Base-by-base conservation (phyloP, 108 stramenopile genomes). In the Nitzschia putrida region DNA sequence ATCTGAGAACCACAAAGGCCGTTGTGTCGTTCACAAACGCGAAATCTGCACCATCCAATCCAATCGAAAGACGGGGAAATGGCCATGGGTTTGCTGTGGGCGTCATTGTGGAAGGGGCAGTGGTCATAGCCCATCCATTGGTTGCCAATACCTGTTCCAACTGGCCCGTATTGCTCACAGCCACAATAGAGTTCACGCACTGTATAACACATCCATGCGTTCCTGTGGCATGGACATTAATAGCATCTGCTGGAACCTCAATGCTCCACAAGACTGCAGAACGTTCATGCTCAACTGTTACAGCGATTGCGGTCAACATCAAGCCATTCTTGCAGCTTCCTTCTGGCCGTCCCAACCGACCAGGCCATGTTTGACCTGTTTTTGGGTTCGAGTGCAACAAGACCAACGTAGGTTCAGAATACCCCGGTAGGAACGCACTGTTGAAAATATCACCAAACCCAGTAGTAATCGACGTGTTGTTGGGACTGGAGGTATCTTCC, bases 181-280 rank as follows among this genome's bases (percentile, higher is more conserved):
- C 76, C n/a, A 86, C 61, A 47, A 95, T 50, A 9, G 83, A 77
- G 64, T 92, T 95, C 25, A 76, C 79, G 22, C 88, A 88, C 59
- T 86, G 72, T 14, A 92, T 88, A 41, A 95, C 39, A 69, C 84
- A 85, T 43, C 76, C 76, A 20, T 16, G 34, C 7, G 50, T 37
- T 14, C 65, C 73, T 21, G 23, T 59, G 11, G 61, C 53, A 67
- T 76, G 69, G 13, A 76, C 43, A 74, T 72, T 24, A 78, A 77
- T 63, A 2, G 94, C 88, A 78, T 95, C 94, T 0, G 86, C 80
- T 23, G 91, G 88, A 44, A 95, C 78, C 21, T 83, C 79, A 37
- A 80, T 61, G n/a, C 84, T 83, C 94, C 94, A 95, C 50, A 95
- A 59, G 7, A 92, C 83, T 3, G 91, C 94, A 18, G 87, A 80